Evolutionary conservation across 768 basidiomycete species (phyloP).

Genomic region (Phylloporus scabripes): DNA sequence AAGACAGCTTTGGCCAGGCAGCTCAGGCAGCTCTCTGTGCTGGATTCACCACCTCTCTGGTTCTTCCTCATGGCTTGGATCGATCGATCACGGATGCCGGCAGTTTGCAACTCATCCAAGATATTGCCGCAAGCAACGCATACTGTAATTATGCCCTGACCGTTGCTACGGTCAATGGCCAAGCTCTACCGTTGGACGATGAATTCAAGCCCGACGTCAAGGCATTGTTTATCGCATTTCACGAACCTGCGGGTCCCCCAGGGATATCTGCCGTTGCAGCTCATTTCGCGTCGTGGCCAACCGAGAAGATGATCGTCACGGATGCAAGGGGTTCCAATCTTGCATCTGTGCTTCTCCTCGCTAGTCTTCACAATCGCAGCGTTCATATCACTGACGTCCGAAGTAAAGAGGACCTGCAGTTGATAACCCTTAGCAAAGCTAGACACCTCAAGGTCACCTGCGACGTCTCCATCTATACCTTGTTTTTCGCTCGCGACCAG

Average conservation of each 20-base stretch:
- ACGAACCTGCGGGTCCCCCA: slow-evolving; percentile 39
- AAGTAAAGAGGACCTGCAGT: slow-evolving; percentile 75
- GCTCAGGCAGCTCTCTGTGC: slow-evolving; percentile 81
- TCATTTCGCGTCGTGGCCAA: slow-evolving; percentile 88
- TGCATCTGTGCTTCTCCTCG: slow-evolving; percentile 87
- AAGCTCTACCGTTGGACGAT: slow-evolving; percentile 60
- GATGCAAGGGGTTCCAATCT: slow-evolving; percentile 90
- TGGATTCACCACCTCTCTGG: slow-evolving; percentile 82
- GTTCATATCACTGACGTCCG: slow-evolving; percentile 91
- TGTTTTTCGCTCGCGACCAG: slow-evolving; percentile 80
- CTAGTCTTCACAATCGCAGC: slow-evolving; percentile 85
- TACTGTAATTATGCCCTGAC: slow-evolving; percentile 87
- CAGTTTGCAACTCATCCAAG: slow-evolving; percentile 64
- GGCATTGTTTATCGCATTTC: slow-evolving; percentile 82
- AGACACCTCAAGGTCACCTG: slow-evolving; percentile 94
- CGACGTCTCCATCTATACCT: slow-evolving; percentile 86
- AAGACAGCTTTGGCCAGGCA: slow-evolving; percentile 54
- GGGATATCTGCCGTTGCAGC: slow-evolving; percentile 73
- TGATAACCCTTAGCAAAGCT: slow-evolving; percentile 93
- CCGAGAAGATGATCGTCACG: slow-evolving; percentile 89
- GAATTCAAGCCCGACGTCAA: slow-evolving; percentile 77
- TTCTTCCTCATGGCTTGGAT: slow-evolving; percentile 66
- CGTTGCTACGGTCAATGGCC: slow-evolving; percentile 66
- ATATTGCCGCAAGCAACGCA: slow-evolving; percentile 56
- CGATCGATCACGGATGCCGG: slow-evolving; percentile 60